phyloP scores from a whole-genome alignment of 257 asterid species.

The Nicotiana otophora region DNA sequence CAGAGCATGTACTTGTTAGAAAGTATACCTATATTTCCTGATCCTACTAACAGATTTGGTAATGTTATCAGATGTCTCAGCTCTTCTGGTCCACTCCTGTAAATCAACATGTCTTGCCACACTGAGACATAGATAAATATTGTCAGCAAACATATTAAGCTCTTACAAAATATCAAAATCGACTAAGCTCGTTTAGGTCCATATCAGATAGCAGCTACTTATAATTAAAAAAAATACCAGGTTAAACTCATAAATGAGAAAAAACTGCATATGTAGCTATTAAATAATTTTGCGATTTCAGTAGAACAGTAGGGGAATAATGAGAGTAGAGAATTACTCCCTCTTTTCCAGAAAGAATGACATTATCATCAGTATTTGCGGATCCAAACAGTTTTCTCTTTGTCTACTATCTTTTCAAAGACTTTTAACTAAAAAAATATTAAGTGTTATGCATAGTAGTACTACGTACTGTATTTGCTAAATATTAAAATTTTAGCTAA shows the following conservation, averaged over 20 bases:
- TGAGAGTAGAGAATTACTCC: background rate
- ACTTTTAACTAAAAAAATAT: no score
- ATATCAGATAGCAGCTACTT: background rate
- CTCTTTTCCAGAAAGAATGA: no score
- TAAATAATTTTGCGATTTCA: background rate
- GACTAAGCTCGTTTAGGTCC: background rate
- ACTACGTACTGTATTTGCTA: no score
- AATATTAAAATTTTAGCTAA: no score
- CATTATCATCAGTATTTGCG: no score
- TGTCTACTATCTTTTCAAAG: no score
- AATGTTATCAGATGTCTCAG: slow-evolving; percentile 79
- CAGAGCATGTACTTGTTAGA: background rate
- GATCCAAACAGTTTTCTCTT: no score
- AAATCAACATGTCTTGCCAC: slow-evolving; percentile 63
- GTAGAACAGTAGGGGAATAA: background rate
- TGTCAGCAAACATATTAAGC: background rate
- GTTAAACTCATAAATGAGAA: background rate
- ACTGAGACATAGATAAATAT: slow-evolving; percentile 32
- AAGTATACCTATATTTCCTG: background rate
- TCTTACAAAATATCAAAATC: background rate
- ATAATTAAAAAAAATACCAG: background rate
- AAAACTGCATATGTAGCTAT: background rate
- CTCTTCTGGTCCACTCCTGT: slow-evolving; percentile 88
- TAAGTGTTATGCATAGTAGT: no score
- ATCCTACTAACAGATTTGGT: slow-evolving; percentile 59